Evolutionary conservation across 163 green algal genomes (phyloP), one percentile per base, ranked within the genome.

Genomic region (Smithsoniella earleae): DNA sequence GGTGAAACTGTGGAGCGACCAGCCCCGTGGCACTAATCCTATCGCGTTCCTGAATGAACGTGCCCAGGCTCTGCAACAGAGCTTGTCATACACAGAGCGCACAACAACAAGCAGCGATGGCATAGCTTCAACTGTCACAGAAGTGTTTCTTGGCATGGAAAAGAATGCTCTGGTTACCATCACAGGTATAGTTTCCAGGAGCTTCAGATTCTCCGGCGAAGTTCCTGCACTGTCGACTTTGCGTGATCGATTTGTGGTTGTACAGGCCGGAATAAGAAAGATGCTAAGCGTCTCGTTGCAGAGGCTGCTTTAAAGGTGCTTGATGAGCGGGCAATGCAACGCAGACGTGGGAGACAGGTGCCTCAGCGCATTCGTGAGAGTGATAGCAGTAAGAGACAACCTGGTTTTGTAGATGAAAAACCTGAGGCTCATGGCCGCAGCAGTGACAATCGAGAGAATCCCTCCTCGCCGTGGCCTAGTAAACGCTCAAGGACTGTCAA

Each of bases 1-100:
- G 16, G 43, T 69, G n/a, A n/a, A n/a, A n/a, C 58, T 69, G 58
- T 69, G 58, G 58, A n/a, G 58, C 34, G 58, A 69, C 27, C 58
- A 69, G 58, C 30, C 31, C 25, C 18, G 58, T 4, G 28, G 16
- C 27, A 69, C 58, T 6, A 69, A 69, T 13, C 58, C 58, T 18
- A 69, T 36, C 18, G 18, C 31, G 20, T 69, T 69, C 25, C 58
- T 69, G 20, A 45, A 69, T 43, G 27, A 69, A 31, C 20, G 25
- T 28, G n/a, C 25, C 6, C 58, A 69, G 58, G 25, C 6, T 5
- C 20, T 69, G 58, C 27, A 34, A 31, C 20, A n/a, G 6, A 69
- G 22, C 5, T 30, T 69, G n/a, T 38, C 34, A 18, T 69, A 45
- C 43, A 31, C 27, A 31, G 58, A 69, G 18, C 58, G 58, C n/a